These are phyloP conservation scores for Globisporangium heterothallicum DNA, from an alignment of 352 stramenopile species.

Conservation along the genomic window DNA sequence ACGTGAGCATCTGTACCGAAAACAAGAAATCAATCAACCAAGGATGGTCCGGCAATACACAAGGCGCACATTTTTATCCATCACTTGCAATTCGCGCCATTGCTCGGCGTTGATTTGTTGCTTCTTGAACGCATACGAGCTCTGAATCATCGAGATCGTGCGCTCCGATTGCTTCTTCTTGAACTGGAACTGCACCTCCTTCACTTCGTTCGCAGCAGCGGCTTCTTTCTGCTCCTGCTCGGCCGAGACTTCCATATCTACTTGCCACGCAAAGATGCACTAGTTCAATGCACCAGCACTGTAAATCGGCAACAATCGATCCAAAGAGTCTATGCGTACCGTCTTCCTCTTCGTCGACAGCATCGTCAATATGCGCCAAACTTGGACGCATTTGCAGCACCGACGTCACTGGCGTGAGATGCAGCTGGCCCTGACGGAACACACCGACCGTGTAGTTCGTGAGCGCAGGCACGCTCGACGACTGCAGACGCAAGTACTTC, in stretches of 20 bases:
- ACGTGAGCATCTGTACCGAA: no score
- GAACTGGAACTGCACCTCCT: slow-evolving; percentile 86
- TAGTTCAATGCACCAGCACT: no score
- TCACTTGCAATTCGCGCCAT: slow-evolving; percentile 70
- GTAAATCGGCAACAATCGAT: no score
- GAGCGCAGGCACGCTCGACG: slow-evolving; percentile 49
- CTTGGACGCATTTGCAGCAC: slow-evolving; percentile 83
- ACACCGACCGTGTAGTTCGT: slow-evolving; percentile 78
- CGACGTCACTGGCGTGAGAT: slow-evolving; percentile 61
- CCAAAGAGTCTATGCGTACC: no score
- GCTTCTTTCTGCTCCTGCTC: slow-evolving; percentile 49
- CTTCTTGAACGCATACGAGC: slow-evolving; percentile 81
- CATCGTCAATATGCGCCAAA: slow-evolving; percentile 72
- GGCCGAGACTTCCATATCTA: slow-evolving; percentile 35
- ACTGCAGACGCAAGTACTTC: slow-evolving; percentile 62
- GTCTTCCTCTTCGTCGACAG: slow-evolving; percentile 57
- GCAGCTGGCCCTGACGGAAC: slow-evolving; percentile 75
- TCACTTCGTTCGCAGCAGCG: slow-evolving; percentile 40
- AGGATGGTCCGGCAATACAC: no score
- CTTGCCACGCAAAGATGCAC: neutral
- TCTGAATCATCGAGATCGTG: slow-evolving; percentile 71
- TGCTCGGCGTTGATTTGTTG: slow-evolving; percentile 76
- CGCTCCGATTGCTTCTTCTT: slow-evolving; percentile 85
- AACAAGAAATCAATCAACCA: no score
- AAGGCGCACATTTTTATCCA: slow-evolving; percentile 53